These are phyloP conservation scores for Gossypium gossypioides DNA, from an alignment of 441 rosid species.

Conservation along the genomic window DNA sequence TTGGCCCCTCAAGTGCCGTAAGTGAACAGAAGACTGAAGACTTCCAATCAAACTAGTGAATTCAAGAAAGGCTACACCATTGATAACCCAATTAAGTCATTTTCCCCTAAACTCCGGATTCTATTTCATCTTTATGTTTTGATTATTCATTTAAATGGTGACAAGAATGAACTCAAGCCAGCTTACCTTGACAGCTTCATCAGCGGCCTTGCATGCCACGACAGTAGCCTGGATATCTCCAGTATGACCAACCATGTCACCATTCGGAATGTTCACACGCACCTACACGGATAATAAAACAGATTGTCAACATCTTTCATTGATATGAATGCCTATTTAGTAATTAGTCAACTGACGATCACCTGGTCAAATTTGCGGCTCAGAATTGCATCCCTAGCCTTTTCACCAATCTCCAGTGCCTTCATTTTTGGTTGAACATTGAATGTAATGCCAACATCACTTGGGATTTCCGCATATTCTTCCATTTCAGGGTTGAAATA, in stretches of 20 bases:
- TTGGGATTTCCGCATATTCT: conserved; percentile 82
- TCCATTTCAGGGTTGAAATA: conserved; percentile 65
- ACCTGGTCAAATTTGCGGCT: conserved; percentile 88
- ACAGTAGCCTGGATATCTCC: conserved; percentile 82
- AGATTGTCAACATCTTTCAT: not conserved
- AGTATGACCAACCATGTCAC: conserved; percentile 98
- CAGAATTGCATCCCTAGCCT: conserved; percentile 85
- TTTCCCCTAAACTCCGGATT: not conserved
- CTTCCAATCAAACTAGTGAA: not conserved
- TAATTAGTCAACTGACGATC: conserved; percentile 3
- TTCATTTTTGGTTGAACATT: conserved; percentile 90
- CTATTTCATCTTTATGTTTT: not conserved
- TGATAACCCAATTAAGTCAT: not conserved
- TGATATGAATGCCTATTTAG: not conserved
- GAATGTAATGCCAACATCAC: conserved; percentile 90
- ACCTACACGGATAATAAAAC: conserved; percentile 32
- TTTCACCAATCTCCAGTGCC: conserved; percentile 84
- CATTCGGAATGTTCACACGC: conserved; percentile 82
- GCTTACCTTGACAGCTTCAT: conserved; percentile 75
- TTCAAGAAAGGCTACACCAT: not conserved
- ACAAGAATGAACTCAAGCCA: not conserved
- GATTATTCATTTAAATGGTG: not conserved
- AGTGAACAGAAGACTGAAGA: not conserved
- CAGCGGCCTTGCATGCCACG: conserved; percentile 88
- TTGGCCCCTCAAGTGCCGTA: not conserved